These are phyloP conservation scores for Pyrenopolyporus hunteri DNA, from an alignment of 495 filamentous ascomycete species.

Conservation along the genomic window DNA sequence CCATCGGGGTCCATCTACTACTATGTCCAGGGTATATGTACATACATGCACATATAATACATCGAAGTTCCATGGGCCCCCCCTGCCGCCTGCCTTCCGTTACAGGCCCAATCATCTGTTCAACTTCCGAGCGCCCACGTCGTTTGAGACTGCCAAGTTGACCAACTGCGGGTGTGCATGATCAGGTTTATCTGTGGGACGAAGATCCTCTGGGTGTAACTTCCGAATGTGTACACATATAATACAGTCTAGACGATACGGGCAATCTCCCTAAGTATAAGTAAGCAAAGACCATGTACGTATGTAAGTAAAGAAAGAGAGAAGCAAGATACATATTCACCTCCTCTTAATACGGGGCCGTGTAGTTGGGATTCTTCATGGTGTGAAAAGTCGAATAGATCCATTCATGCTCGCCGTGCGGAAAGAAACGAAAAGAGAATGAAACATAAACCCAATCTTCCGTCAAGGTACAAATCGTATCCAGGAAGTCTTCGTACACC, in stretches of 20 bases:
- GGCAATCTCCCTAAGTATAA: background rate
- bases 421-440: too few relatives aligned
- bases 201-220: conserved; percentile 24
- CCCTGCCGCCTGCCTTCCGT: background rate
- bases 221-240: conserved; percentile 6
- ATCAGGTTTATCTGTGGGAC: conserved; percentile 28
- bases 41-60: too few relatives aligned
- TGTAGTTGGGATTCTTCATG: too few relatives aligned
- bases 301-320: background rate
- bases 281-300: background rate
- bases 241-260: background rate
- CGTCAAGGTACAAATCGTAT: too few relatives aligned
- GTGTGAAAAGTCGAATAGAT: too few relatives aligned
- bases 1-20: conserved; percentile 12
- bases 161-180: conserved; percentile 24
- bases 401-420: too few relatives aligned
- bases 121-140: background rate
- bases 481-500: too few relatives aligned
- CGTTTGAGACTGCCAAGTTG: conserved; percentile 28
- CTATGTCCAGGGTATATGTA: background rate
- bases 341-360: too few relatives aligned
- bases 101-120: conserved; percentile 20
- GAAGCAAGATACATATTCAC: too few relatives aligned
- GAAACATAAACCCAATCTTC: too few relatives aligned
- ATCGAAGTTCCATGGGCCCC: too few relatives aligned